A percentile compares a stretch with the other conserved stretches of the same genome.
These are phyloP conservation scores for Penicillium freii DNA, from an alignment of 2,329 filamentous ascomycete genomes.

Conservation along the genomic window DNA sequence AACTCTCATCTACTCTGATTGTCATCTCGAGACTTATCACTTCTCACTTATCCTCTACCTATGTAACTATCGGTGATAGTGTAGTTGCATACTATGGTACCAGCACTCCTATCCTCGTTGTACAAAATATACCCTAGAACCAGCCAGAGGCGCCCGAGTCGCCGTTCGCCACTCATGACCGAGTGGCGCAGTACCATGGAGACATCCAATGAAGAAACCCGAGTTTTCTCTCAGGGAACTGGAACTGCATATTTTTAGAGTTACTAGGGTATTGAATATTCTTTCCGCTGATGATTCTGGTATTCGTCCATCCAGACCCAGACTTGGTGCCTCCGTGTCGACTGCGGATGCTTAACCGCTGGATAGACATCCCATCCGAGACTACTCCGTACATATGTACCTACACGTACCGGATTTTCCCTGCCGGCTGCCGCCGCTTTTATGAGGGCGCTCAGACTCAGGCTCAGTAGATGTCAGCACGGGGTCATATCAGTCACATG, in stretches of 20 bases:
- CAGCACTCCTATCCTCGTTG: neutral
- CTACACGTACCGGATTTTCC: too few species aligned
- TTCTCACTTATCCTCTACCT: neutral
- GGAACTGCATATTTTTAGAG: constrained; percentile 4
- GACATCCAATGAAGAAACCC: neutral
- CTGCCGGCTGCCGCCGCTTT: too few species aligned
- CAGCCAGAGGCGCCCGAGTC: neutral
- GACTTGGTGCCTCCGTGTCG: neutral
- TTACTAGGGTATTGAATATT: neutral
- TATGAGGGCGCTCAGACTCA: too few species aligned
- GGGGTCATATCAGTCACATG: too few species aligned
- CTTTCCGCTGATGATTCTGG: neutral
- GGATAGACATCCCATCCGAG: neutral
- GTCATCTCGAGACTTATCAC: neutral
- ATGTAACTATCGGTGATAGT: neutral
- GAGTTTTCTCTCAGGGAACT: neutral
- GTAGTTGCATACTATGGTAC: neutral
- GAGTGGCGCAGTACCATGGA: constrained; percentile 6
- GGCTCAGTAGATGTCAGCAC: too few species aligned
- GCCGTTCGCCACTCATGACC: constrained; percentile 5
- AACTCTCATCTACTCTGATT: neutral
- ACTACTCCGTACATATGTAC: too few species aligned
- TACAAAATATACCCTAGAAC: neutral
- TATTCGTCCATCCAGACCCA: neutral
- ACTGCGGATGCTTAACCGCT: neutral